phyloP scores from a whole-genome alignment of 2,329 filamentous ascomycete genomes.

The Fonsecaea erecta region DNA sequence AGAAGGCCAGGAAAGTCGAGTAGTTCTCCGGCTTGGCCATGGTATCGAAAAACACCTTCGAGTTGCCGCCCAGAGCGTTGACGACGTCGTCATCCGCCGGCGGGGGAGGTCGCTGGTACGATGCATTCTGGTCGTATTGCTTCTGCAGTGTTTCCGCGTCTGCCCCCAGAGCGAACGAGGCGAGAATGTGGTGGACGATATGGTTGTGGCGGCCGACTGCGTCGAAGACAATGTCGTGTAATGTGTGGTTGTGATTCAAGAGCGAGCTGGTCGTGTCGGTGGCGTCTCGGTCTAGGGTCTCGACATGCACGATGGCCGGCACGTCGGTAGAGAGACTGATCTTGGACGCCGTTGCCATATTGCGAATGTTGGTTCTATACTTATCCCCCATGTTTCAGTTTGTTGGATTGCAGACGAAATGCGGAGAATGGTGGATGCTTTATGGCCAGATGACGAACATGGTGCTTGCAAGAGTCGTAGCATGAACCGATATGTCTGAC shows the following conservation, averaged over 20 bases:
- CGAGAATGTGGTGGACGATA: slow-evolving; percentile 11
- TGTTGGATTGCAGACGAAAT: neutral
- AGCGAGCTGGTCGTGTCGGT: slow-evolving; percentile 6
- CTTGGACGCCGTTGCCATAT: slow-evolving; percentile 6
- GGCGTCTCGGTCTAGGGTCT: neutral
- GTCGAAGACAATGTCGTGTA: slow-evolving; percentile 11
- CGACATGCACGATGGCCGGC: slow-evolving; percentile 1
- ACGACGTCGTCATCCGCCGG: neutral
- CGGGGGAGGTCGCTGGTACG: slow-evolving; percentile 1
- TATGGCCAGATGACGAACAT: neutral
- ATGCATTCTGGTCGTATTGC: slow-evolving; percentile 8
- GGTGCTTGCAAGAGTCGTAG: neutral
- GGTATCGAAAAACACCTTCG: neutral
- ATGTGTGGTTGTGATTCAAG: slow-evolving; percentile 1
- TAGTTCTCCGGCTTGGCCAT: slow-evolving; percentile 6
- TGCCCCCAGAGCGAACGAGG: slow-evolving; percentile 6
- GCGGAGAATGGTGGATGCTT: neutral
- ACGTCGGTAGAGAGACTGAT: neutral
- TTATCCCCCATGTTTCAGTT: neutral
- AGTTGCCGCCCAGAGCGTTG: neutral
- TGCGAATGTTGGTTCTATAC: neutral
- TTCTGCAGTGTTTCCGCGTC: slow-evolving; percentile 9
- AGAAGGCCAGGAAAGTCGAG: slow-evolving; percentile 1
- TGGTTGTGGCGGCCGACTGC: slow-evolving; percentile 14
- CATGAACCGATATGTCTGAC: neutral